Base-by-base conservation (phyloP, 1,284 basidiomycete species). In the Puccinia novopanici region DNA sequence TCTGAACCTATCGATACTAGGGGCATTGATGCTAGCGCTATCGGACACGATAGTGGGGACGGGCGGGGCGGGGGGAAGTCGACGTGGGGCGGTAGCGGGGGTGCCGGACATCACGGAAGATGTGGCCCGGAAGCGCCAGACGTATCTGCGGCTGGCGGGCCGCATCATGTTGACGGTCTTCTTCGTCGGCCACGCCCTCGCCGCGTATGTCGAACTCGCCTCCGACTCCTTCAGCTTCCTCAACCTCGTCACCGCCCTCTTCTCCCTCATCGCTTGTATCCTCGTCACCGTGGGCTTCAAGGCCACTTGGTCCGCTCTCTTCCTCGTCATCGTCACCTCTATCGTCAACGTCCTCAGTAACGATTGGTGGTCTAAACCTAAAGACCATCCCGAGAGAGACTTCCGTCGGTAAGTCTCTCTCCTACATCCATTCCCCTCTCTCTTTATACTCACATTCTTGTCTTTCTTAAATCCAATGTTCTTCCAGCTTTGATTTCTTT, bases 331-430 rank as follows among this genome's bases (percentile, higher is more conserved):
- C 34, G 27, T 77, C 27, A 67, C 75, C 24, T 65, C 75, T 24
- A 34, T 42, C 52, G 52, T 68, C 22, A 77, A 77, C 61, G 75
- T 77, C 19, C 42, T 77, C 48, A 77, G 63, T 17, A 77, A 77
- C 65, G 40, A 77, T 68, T 77, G 75, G 75, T 77, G 75, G 75
- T 40, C 75, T 8, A 77, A 77, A 57, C 63, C 75, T 40, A 65
- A 75, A 48, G 74, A 75, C 45, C 61, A 77, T 68, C 63, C 75
- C 54, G 75, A 77, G 30, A 77, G 63, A 55, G 75, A 77, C 63
- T 77, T 77, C 27, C 75, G 63, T 54, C 61, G 65, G 75, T 77
- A 67, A n/a, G 27, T 54, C 37, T 65, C 61, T 22, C 40, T 48
- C 48, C 19, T 50, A 24, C 1, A 34, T 34, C 34, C 19, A 27